Evolutionary conservation across 495 filamentous ascomycete species (phyloP), one percentile per base, ranked within the genome.

Genomic region (Talaromyces ruber): DNA sequence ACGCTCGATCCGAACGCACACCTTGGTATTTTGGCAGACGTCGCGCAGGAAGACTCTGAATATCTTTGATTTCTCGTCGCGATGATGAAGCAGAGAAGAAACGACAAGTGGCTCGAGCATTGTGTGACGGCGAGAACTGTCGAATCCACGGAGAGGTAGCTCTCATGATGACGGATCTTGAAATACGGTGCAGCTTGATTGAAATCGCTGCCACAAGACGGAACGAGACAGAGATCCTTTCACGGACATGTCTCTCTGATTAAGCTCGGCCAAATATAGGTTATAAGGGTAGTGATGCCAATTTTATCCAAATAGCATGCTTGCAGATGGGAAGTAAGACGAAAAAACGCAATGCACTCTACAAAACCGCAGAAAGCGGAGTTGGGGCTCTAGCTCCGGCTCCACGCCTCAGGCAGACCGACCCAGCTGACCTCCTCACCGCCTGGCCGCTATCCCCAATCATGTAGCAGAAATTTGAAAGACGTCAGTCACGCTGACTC

Each of bases 11-110:
- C 29, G 58, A 51, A 67, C 55, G 65, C 72, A 67, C 71, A 86
- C 80, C 82, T 80, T 79, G 78, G 65, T 81, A 84, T 64, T 70
- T 75, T 18, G 81, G 81, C 53, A 74, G 67, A 34, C 78, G 67
- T 3, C 79, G 74, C 39, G 65, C 67, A 7, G 79, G 67, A 32
- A 83, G 71, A 22, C 67, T 69, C 16, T 68, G 67, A 28, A 84
- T 61, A 63, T 80, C 73, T 63, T 67, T 70, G 32, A 83, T 78
- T 65, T 82, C 74, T 30, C 63, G 63, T 54, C 70, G 69, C 45
- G 37, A 58, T 12, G 64, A 45, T 18, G 79, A 77, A 11, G 64
- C 68, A 9, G 79, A 82, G 63, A 83, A 83, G 58, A 58, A 64
- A 45, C 70, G 66, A 25, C 62, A 18, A 47, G 22, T 21, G n/a